Percentiles rank a stretch among this genome's conserved stretches.
phyloP scores from a whole-genome alignment of 1,284 basidiomycete species.

The Irpex sp. region DNA sequence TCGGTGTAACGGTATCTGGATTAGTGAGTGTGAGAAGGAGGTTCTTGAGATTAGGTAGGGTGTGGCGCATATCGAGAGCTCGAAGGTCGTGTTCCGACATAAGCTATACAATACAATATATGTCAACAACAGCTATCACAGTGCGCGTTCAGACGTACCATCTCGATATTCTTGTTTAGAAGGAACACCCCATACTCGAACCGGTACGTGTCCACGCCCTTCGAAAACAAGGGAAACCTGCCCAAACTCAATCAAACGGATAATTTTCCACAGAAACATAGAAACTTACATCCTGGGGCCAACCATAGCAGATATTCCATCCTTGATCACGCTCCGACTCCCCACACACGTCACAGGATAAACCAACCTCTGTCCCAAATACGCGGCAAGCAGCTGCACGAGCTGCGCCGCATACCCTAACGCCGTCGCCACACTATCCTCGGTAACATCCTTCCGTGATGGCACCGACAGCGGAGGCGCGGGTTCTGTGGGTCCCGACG shows the following conservation, averaged over 20 bases:
- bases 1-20: constrained; percentile 44
- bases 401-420: constrained; percentile 86
- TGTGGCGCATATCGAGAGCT: constrained; percentile 90
- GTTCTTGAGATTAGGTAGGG: constrained; percentile 94
- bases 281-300: constrained; percentile 79
- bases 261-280: too few relatives aligned
- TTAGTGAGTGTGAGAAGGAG: constrained; percentile 81
- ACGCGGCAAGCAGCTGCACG: constrained; percentile 74
- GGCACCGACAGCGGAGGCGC: constrained; percentile 76
- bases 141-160: constrained; percentile 46
- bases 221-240: constrained; percentile 92
- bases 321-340: constrained; percentile 82
- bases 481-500: constrained; percentile 67
- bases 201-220: constrained; percentile 91
- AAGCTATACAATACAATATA: constrained; percentile 45
- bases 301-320: constrained; percentile 90
- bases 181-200: constrained; percentile 98
- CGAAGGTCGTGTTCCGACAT: constrained; percentile 87
- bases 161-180: constrained; percentile 95
- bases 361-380: constrained; percentile 70
- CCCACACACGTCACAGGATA: constrained; percentile 90
- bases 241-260: constrained; percentile 1
- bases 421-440: constrained; percentile 80
- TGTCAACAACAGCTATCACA: constrained; percentile 5
- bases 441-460: constrained; percentile 67